phyloP scores from a whole-genome alignment of 2,329 filamentous ascomycete genomes.

The Neofusicoccum umdonicola region DNA sequence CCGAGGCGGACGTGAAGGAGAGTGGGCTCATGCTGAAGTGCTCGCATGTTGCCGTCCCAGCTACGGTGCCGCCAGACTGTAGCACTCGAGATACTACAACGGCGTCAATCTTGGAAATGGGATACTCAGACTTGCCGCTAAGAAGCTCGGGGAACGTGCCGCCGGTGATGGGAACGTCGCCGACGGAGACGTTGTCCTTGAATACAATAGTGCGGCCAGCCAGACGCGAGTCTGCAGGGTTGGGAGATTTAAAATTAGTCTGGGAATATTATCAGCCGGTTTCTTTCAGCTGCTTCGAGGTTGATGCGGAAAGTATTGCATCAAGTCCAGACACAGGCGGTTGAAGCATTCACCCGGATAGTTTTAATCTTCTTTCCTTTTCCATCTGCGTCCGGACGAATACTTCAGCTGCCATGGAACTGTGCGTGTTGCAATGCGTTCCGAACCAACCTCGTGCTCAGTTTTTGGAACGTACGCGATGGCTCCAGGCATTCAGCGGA shows the following conservation, averaged over 20 bases:
- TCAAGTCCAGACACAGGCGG: no score
- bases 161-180: slow-evolving; percentile 44
- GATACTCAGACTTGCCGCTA: slow-evolving; percentile 34
- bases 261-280: not conserved
- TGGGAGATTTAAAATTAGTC: slow-evolving; percentile 16
- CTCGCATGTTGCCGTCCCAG: slow-evolving; percentile 49
- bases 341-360: no score
- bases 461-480: slow-evolving; percentile 11
- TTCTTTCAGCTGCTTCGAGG: no score
- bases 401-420: no score
- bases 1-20: slow-evolving; percentile 45
- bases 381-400: not conserved
- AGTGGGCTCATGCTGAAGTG: slow-evolving; percentile 46
- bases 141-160: slow-evolving; percentile 42
- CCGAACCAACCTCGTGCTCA: no score
- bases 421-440: no score
- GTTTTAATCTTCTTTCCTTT: no score
- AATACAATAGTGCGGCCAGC: slow-evolving; percentile 38
- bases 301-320: no score
- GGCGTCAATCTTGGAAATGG: slow-evolving; percentile 43
- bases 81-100: slow-evolving; percentile 45
- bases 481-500: slow-evolving; percentile 27
- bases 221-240: slow-evolving; percentile 21
- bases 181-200: slow-evolving; percentile 51
- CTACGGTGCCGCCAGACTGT: slow-evolving; percentile 42